Conservation (phyloP, 495 filamentous ascomycete genomes). For the Penicillium nucicola region DNA sequence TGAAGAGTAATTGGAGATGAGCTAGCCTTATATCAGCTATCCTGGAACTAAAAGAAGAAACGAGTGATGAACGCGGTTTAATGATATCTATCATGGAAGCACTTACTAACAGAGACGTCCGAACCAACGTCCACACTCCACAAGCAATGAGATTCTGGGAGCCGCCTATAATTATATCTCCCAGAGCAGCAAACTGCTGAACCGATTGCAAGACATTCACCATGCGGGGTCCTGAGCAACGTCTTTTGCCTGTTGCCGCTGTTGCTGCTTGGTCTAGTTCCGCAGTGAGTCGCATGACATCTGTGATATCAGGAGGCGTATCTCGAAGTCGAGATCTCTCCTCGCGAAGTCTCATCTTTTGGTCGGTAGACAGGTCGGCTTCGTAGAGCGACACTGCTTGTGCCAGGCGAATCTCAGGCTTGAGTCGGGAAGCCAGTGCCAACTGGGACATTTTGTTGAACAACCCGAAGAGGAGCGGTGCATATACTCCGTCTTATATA, state of each 20-base stretch:
- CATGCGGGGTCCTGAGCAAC: conserved; percentile 40
- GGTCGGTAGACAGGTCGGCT: conserved; percentile 32
- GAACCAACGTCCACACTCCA: conserved; percentile 41
- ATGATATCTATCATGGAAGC: too few species aligned
- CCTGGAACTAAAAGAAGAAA: not conserved
- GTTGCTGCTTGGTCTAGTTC: conserved; percentile 28
- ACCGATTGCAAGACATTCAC: conserved; percentile 39
- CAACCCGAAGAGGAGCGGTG: too few species aligned
- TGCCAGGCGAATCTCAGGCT: conserved; percentile 36
- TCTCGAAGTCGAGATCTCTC: conserved; percentile 19
- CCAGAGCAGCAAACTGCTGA: conserved; percentile 41
- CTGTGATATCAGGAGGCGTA: conserved; percentile 7
- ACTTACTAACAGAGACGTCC: conserved; percentile 37
- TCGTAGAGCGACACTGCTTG: conserved; percentile 40
- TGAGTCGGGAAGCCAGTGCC: conserved; percentile 14
- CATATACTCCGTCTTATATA: too few species aligned
- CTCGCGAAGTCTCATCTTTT: conserved; percentile 30
- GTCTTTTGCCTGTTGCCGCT: conserved; percentile 3
- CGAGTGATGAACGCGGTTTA: too few species aligned
- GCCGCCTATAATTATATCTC: conserved; percentile 41
- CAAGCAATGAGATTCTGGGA: conserved; percentile 45
- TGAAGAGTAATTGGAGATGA: conserved; percentile 6
- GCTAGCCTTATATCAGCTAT: not conserved
- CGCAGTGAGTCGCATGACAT: conserved; percentile 42
- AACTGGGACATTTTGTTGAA: too few species aligned